phyloP scores from a whole-genome alignment of 2,329 filamentous ascomycete genomes.

The Pyrenophora graminea region DNA sequence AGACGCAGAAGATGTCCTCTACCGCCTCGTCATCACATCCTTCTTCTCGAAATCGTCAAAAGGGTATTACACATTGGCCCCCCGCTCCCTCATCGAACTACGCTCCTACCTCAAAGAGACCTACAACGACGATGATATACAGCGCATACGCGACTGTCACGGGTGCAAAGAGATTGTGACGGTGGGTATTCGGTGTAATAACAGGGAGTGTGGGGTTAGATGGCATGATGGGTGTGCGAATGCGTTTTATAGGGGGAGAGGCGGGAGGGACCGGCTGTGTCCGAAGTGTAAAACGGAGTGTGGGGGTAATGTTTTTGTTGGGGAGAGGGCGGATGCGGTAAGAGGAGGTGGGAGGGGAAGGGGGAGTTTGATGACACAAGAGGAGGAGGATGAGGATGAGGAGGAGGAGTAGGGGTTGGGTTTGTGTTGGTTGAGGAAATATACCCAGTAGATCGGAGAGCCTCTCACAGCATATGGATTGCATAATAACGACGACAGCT shows the following conservation, averaged over 20 bases:
- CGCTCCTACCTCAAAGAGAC: conserved; percentile 81
- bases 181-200: conserved; percentile 50
- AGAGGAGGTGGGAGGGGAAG: conserved; percentile 11
- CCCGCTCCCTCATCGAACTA: conserved; percentile 82
- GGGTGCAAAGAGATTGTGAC: conserved; percentile 92
- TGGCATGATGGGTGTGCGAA: conserved; percentile 44
- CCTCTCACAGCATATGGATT: too few relatives aligned
- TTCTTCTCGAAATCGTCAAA: conserved; percentile 79
- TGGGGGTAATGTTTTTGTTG: conserved; percentile 58
- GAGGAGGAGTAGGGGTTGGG: conserved; percentile 2
- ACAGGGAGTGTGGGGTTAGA: conserved; percentile 34
- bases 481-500: background rate
- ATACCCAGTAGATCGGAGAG: background rate
- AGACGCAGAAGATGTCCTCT: conserved; percentile 75
- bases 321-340: conserved; percentile 35
- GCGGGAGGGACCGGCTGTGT: conserved; percentile 28
- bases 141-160: conserved; percentile 79
- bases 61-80: conserved; percentile 75
- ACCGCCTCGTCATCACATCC: conserved; percentile 72
- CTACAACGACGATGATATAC: conserved; percentile 73
- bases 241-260: conserved; percentile 32
- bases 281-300: conserved; percentile 40
- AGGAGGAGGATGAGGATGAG: conserved; percentile 8
- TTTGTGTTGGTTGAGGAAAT: background rate
- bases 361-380: conserved; percentile 1